Base-by-base conservation (phyloP, 1,284 basidiomycete species). In the Sanghuangporus baumii region DNA sequence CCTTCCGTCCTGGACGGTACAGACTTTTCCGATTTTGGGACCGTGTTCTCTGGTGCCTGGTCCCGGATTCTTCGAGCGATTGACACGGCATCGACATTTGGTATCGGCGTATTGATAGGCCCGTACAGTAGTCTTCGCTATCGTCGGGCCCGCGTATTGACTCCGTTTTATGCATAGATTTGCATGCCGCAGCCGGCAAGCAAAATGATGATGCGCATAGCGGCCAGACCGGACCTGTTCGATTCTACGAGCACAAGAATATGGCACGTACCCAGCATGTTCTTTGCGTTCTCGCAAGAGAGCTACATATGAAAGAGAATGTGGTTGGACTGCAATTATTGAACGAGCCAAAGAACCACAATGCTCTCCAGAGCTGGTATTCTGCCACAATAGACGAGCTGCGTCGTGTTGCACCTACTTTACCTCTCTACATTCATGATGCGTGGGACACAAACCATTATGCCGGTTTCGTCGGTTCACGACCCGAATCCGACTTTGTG, bases 91-190 rank as follows among this genome's bases (percentile, higher is more conserved):
- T 76, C 79, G 36, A 69, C 70, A 3, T 78, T 84, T 69, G 85
- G 85, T 11, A 80, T 96, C n/a, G 93, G 93, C 7, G 89, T 95
- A 6, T 78, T 95, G 7, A 77, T 96, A 61, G 93, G 88, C 88
- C 47, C 43, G 59, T 64, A 14, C 26, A 14, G 40, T 31, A 60
- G 23, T 14, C n/a, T 47, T 31, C 43, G 43, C 36, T 54, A 52
- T 43, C 23, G 3, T 37, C 26, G 26, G 26, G 26, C 5, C 26
- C 26, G 5, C 38, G 11, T 7, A 40, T 47, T 62, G n/a, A 4
- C 59, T 57, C 62, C 67, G 46, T 62, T 36, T 46, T 23, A 16
- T 61, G 16, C 41, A 16, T 62, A 89, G 87, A 89, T 71, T 77
- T 90, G 6, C 88, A 90, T 68, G 84, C 87, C 16, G 89, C 87